Base-by-base conservation (phyloP, 768 basidiomycete species). In the Amanita pallidorosea region DNA sequence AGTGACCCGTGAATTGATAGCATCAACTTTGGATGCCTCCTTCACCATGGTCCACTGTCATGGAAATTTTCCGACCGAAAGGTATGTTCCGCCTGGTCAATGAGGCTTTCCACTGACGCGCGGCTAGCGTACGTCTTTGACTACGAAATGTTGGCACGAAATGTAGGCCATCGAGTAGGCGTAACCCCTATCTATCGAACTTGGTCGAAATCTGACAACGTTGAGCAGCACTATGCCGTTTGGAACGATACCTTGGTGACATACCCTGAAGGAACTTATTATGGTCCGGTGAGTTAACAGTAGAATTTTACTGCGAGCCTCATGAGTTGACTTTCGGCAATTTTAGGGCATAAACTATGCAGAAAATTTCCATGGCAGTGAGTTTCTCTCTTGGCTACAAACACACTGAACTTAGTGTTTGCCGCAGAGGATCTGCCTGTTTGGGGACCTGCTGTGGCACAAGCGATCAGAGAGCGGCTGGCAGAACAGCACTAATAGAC, bases 21-120 rank as follows among this genome's bases (percentile, higher is more conserved):
- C 81, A 83, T 59, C 65, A 83, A 38, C 67, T 86, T 48, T 77
- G 79, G 75, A 84, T 85, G 83, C 76, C 82, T 31, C 64, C 69
- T n/a, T 77, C 79, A 3, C 70, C 72, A 5, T 64, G 73, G 38
- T 75, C 81, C n/a, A 77, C 83, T 18, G 77, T 84, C 15, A 79
- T 86, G 57, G 84, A 88, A 64, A 76, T 86, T 31, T 78, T 87
- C 64, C 71, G 67, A 56, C 83, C 83, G 0, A 65, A 63, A 35
- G 82, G 83, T 52, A 77, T 44, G 29, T 23, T 15, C 1, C 7
- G 4, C 6, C 13, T 9, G 9, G n/a, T 0, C 18, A 5, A n/a
- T 0, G 29, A 25, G 7, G 15, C 13, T 22, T 17, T 12, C 8
- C 22, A 23, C 43, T 45, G 4, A 52, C 29, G 40, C 15, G 13